Conservation (phyloP, 2,329 filamentous ascomycete genomes). For the Colletotrichum orchidophilum region DNA sequence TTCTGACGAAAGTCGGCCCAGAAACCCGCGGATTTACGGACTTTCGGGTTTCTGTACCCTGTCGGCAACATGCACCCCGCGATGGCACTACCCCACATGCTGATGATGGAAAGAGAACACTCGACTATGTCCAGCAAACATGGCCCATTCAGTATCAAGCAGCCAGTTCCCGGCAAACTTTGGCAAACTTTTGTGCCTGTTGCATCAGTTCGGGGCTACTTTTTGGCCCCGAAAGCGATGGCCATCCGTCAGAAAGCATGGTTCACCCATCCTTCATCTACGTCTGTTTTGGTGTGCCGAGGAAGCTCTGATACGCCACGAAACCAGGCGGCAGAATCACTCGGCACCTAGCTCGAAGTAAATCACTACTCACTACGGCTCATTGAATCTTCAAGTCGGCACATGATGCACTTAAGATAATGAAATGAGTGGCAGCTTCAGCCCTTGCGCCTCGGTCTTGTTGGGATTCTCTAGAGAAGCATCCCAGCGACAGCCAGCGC, state of each 20-base stretch:
- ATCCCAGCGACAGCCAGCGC: not conserved
- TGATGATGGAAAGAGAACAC: not conserved
- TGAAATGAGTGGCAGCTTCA: not conserved
- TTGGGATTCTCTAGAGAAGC: not conserved
- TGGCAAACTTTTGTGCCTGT: not conserved
- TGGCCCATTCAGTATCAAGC: not conserved
- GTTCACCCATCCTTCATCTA: not conserved
- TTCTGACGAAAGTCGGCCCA: not conserved
- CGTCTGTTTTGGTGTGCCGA: not conserved
- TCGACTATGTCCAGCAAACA: not conserved
- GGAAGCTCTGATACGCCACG: not conserved
- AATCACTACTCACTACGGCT: not conserved
- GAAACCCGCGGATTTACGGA: not conserved
- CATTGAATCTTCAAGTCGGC: not conserved
- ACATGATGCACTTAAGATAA: not conserved
- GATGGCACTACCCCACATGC: not conserved
- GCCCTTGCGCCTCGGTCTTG: not conserved
- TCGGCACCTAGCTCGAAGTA: not conserved
- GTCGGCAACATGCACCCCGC: not conserved
- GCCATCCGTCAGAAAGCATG: not conserved
- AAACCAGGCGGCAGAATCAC: not conserved
- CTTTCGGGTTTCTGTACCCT: not conserved
- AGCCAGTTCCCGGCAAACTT: not conserved
- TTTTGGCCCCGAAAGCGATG: slow-evolving; percentile 13
- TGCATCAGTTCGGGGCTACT: slow-evolving; percentile 14